Base-by-base conservation (phyloP, 371 early-diverging fungal genomes). In the Syncephalastrum contaminatum region DNA sequence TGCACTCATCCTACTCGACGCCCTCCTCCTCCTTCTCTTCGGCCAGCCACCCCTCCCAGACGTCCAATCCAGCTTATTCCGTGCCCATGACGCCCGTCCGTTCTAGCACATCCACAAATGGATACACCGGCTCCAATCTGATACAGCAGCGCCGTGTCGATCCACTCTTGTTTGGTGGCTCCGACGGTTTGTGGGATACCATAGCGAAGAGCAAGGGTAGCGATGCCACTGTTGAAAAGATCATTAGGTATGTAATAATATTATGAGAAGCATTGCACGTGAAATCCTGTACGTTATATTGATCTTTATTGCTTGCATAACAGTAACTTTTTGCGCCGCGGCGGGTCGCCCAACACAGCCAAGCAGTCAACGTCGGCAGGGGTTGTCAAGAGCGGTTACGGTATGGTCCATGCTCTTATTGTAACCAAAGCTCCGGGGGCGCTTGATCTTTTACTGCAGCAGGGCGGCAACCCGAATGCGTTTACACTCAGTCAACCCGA, bases 281-380 rank as follows among this genome's bases (percentile, higher is more conserved):
- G 14, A 30, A 19, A 39, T 22, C 12, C 51, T 27, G 7, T 43
- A 8, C 15, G 18, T 14, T 24, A 30, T 46, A 16, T 16, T 40
- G 13, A 12, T 15, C 42, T 18, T 43, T 20, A 40, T n/a, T 44
- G 13, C 55, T 66, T 30, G 36, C 36, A 30, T 30, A 30, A 30
- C 36, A 30, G 75, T 39, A 75, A 73, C 51, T 78, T 75, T 22
- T 59, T 78, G 15, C 65, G 71, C 42, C 70, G 73, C 16, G 75
- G 75, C 19, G 79, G 79, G n/a, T 75, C 75, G 3, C 79, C 79
- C 14, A 78, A 78, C 53, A 75, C 75, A 49, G 79, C 75, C 16
- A 78, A 72, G 18, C 75, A 74, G 59, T 66, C 71, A 3, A 54
- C 68, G 8, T 60, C 64, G n/a, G 39, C 53, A 19, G 55, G 64